phyloP scores from a whole-genome alignment of 768 basidiomycete genomes.

The Lyophyllum semitale region DNA sequence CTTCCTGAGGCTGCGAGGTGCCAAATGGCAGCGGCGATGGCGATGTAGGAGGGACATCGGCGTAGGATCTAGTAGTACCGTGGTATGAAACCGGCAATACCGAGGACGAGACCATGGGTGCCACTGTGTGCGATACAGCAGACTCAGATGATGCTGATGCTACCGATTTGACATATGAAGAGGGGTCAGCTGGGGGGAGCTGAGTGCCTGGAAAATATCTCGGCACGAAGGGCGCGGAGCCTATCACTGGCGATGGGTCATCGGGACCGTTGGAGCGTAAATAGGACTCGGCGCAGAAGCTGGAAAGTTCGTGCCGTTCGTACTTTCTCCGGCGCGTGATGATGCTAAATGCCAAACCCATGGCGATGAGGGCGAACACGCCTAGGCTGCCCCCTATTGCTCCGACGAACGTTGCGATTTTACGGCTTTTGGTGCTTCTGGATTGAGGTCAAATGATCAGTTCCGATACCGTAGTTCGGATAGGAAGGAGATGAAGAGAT shows the following conservation, averaged over 20 bases:
- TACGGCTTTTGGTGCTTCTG: slow-evolving; percentile 30
- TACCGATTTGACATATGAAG: slow-evolving; percentile 35
- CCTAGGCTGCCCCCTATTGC: slow-evolving; percentile 55
- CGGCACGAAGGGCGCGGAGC: slow-evolving; percentile 52
- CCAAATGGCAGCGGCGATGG: slow-evolving; percentile 23
- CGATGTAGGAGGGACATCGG: slow-evolving; percentile 29
- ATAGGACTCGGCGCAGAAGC: slow-evolving; percentile 14
- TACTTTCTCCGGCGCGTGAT: slow-evolving; percentile 45
- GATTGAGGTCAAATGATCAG: neutral
- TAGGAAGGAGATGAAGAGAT: neutral
- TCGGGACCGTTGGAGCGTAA: slow-evolving; percentile 32
- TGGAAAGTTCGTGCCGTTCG: slow-evolving; percentile 34
- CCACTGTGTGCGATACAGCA: slow-evolving; percentile 7
- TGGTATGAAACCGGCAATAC: neutral
- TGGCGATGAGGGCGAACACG: slow-evolving; percentile 46
- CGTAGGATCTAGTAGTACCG: slow-evolving; percentile 30
- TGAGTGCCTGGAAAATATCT: slow-evolving; percentile 58
- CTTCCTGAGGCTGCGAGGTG: neutral
- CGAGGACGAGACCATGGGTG: neutral
- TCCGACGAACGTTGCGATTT: slow-evolving; percentile 52
- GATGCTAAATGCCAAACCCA: slow-evolving; percentile 53
- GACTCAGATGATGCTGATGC: slow-evolving; percentile 16
- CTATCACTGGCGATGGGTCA: slow-evolving; percentile 42
- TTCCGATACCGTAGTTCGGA: neutral
- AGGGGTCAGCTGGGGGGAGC: slow-evolving; percentile 39